Conservation (phyloP, 257 asterid genomes). For the Ophiorrhiza pumila region DNA sequence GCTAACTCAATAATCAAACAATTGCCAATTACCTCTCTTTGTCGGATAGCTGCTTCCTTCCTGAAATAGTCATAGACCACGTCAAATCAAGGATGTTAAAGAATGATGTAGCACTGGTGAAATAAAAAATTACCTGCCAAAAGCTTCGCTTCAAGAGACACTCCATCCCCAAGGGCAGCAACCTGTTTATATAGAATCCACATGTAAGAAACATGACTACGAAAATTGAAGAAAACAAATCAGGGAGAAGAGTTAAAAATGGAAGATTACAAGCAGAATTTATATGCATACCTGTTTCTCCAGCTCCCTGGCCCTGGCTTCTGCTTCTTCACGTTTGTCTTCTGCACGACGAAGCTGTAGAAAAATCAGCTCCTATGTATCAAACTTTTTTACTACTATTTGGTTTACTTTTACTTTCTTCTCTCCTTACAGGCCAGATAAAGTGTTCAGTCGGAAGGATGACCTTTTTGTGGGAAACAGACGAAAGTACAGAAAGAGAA, state of each 20-base stretch:
- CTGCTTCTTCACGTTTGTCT: slow-evolving; percentile 90
- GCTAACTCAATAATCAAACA: slow-evolving; percentile 3
- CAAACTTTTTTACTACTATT: slow-evolving; percentile 12
- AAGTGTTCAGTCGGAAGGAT: neutral
- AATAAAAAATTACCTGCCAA: slow-evolving; percentile 58
- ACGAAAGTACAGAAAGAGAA: neutral
- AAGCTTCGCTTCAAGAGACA: slow-evolving; percentile 92
- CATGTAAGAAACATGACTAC: slow-evolving; percentile 8
- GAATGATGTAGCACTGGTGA: slow-evolving; percentile 21
- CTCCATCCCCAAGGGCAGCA: slow-evolving; percentile 95
- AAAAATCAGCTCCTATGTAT: slow-evolving; percentile 33
- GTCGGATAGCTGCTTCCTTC: slow-evolving; percentile 96
- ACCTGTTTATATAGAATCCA: slow-evolving; percentile 46
- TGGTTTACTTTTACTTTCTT: neutral
- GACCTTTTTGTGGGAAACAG: neutral
- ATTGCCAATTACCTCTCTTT: slow-evolving; percentile 68
- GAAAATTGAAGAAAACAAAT: neutral
- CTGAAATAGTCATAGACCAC: slow-evolving; percentile 49
- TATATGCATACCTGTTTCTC: slow-evolving; percentile 74
- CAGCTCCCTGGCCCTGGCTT: slow-evolving; percentile 87
- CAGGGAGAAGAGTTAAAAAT: neutral
- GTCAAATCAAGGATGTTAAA: slow-evolving; percentile 33
- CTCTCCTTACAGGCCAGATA: slow-evolving; percentile 7
- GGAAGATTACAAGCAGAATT: neutral
- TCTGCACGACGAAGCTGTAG: slow-evolving; percentile 85